Percentiles rank a stretch among this genome's conserved stretches.
Evolutionary conservation across 345 rosid genomes (phyloP).

Genomic region (Gossypium herbaceum): DNA sequence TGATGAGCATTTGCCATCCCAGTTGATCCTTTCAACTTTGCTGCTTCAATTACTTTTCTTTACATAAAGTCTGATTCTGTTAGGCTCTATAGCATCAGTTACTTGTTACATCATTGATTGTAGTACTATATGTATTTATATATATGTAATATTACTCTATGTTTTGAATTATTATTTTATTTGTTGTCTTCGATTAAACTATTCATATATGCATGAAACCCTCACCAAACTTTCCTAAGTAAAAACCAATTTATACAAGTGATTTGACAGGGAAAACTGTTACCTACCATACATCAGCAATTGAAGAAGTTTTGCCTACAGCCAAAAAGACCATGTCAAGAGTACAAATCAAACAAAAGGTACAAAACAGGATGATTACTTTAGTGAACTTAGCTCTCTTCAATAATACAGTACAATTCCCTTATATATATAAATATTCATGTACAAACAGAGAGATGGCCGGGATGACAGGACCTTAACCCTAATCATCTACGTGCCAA

Average conservation of each 20-base stretch:
- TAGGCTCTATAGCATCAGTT: not conserved
- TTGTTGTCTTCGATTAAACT: not conserved
- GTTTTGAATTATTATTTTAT: not conserved
- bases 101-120: not conserved
- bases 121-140: not conserved
- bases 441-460: too few relatives aligned
- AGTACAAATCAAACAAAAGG: not conserved
- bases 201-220: not conserved
- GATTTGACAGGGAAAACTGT: not conserved
- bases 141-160: not conserved
- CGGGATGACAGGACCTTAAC: too few relatives aligned
- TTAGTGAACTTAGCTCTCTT: not conserved
- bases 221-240: conserved; percentile 9
- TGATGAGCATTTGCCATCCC: not conserved
- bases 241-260: not conserved
- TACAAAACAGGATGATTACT: not conserved
- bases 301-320: not conserved
- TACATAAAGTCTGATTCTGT: not conserved
- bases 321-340: not conserved
- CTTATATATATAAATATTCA: too few relatives aligned
- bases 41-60: not conserved
- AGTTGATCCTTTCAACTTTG: not conserved
- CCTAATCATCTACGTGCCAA: too few relatives aligned
- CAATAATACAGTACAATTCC: too few relatives aligned
- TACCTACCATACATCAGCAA: not conserved